A percentile compares a stretch with the other conserved stretches of the same genome.
These are phyloP conservation scores for Cutaneotrichosporon sp. DNA, from an alignment of 1,284 basidiomycete genomes.

Conservation along the genomic window DNA sequence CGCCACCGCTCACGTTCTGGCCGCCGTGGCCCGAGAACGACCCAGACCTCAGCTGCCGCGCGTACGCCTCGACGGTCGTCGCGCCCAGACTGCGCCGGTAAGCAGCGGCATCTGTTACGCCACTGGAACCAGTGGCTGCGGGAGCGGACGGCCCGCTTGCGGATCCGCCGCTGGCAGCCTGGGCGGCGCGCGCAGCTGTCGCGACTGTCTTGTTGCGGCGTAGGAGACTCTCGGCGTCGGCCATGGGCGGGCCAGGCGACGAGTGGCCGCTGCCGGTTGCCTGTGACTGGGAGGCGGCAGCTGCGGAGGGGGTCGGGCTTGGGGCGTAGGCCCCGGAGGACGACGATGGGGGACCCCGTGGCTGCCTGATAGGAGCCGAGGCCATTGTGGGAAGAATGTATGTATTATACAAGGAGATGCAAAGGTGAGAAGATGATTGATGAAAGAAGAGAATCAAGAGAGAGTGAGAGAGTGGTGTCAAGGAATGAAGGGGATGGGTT, in stretches of 20 bases:
- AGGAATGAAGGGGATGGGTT: too few species aligned
- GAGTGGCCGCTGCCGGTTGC: background rate
- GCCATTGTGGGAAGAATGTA: constrained; percentile 16
- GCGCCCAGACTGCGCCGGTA: constrained; percentile 12
- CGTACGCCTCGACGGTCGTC: constrained; percentile 1
- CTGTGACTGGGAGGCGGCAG: constrained; percentile 4
- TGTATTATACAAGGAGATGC: too few species aligned
- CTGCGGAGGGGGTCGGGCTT: background rate
- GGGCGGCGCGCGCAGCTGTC: constrained; percentile 5
- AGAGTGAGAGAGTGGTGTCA: too few species aligned
- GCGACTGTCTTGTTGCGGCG: constrained; percentile 39
- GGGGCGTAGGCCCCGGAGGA: constrained; percentile 7
- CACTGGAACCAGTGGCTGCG: constrained; percentile 5
- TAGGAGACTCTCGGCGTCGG: constrained; percentile 33
- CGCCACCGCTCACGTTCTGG: background rate
- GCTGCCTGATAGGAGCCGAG: constrained; percentile 40
- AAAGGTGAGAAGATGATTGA: too few species aligned
- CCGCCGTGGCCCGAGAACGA: constrained; percentile 10
- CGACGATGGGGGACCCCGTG: constrained; percentile 37
- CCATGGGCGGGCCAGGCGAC: constrained; percentile 26
- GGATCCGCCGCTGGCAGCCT: constrained; percentile 4
- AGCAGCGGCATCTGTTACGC: constrained; percentile 13
- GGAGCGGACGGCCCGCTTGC: constrained; percentile 24
- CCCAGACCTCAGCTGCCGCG: constrained; percentile 10
- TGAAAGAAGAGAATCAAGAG: too few species aligned